A percentile compares a stretch with the other conserved stretches of the same genome.
These are phyloP conservation scores for Yamadazyma diospyri DNA, from an alignment of 1,139 yeast genomes.

Conservation along the genomic window DNA sequence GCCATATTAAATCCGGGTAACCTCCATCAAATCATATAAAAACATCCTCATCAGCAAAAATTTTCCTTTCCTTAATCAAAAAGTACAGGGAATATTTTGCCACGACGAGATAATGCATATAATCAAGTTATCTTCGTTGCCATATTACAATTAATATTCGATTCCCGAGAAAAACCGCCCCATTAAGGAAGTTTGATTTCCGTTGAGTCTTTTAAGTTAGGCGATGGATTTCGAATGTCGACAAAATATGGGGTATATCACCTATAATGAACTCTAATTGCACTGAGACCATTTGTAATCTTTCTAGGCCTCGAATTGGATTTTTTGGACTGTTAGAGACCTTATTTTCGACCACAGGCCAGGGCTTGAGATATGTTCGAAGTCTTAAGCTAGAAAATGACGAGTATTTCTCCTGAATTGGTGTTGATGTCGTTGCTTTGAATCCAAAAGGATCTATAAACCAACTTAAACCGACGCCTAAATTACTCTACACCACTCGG, in stretches of 20 bases:
- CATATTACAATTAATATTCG: constrained; percentile 36
- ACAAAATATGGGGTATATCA: constrained; percentile 56
- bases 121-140: constrained; percentile 67
- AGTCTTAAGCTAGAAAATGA: too few species aligned
- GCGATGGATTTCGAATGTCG: constrained; percentile 63
- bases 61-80: constrained; percentile 48
- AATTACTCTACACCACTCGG: too few species aligned
- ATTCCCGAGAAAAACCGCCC: constrained; percentile 50
- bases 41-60: constrained; percentile 5
- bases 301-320: too few species aligned
- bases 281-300: too few species aligned
- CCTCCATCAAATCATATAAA: neutral
- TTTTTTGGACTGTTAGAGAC: too few species aligned
- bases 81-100: constrained; percentile 63
- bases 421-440: too few species aligned
- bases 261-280: neutral
- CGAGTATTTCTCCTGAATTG: too few species aligned
- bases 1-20: constrained; percentile 19
- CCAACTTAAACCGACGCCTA: too few species aligned
- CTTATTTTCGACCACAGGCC: too few species aligned
- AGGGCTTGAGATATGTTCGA: too few species aligned
- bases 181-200: constrained; percentile 61
- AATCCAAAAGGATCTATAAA: too few species aligned
- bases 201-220: constrained; percentile 47
- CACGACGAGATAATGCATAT: constrained; percentile 64